Evolutionary conservation across 1,284 basidiomycete species (phyloP), one percentile per base, ranked within the genome.

Genomic region (Trametes versicolor): DNA sequence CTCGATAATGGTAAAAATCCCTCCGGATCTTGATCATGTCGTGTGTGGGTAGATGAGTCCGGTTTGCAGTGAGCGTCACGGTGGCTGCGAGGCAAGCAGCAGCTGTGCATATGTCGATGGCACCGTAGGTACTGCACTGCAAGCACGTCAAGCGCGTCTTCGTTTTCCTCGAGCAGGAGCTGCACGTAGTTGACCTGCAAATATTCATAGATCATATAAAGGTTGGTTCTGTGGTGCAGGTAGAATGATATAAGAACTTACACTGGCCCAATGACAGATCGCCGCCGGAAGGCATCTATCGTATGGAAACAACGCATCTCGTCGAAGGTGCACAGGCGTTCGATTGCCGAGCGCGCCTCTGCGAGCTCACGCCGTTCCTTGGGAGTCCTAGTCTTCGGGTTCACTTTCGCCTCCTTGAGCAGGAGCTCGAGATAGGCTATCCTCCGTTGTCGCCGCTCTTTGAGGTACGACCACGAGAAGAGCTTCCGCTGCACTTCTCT

Each of bases 401-500:
- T 29, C 49, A 5, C 34, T 13, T 9, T 7, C 29, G 29, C 29
- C 3, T 34, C 9, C 17, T n/a, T 34, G n/a, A 27, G 27, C 15
- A 32, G 49, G 27, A 50, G 2, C 12, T 34, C 23, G 15, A 50
- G 29, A n/a, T 34, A 32, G 4, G 29, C 19, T 10, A 32, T 50
- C 23, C 29, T 32, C 27, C 48, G 48, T 13, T 32, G 27, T 6
- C 29, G 49, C 4, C 45, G 45, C 25, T 48, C 45, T 21, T 25
- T 23, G 45, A 48, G 25, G 21, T 25, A 27, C 25, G 23, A 27
- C 45, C 45, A 48, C 23, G 23, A 48, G 15, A 48, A 48, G 21
- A 34, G 25, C 45, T 25, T 27, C 21, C 60, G 41, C 6, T 52
- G 63, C 12, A 58, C 63, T 27, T 63, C 29, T 8, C 63, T 51